Base-by-base conservation (phyloP, 2,329 filamentous ascomycete genomes). In the Sporothrix brasiliensis region DNA sequence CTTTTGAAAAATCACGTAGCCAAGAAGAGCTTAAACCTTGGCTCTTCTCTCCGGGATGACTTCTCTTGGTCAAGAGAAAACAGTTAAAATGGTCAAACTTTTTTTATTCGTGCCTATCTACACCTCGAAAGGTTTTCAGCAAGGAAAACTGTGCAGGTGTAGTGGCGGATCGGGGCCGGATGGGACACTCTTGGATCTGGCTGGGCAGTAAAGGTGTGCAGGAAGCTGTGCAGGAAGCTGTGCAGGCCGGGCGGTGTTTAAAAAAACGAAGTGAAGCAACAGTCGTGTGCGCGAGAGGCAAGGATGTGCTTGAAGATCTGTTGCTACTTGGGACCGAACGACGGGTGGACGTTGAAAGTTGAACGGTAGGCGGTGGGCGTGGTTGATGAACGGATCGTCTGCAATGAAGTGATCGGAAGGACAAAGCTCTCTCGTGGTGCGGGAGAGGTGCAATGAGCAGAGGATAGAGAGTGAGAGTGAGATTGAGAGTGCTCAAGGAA, bases 121-220 rank as follows among this genome's bases (percentile, higher is more conserved):
- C 91, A 94, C 92, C 92, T 79, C 73, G 89, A 86, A 84, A 87
- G 87, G 88, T 86, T 89, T 90, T 91, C 90, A 86, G 86, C 83
- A 92, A 93, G 85, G 93, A 94, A 94, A 93, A 91, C 63, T 89
- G 92, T 71, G 92, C 90, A 93, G 91, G 91, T 94, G 91, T 83
- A 87, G 85, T 86, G 85, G 81, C 80, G 82, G 79, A 79, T 81
- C 80, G 80, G 81, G 73, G 61, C 52, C 69, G 69, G 72, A 27
- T 66, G 54, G 65, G 54, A 68, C 60, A 66, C 34, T 61, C 34
- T 69, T 72, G 67, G 34, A 30, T 69, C 66, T 70, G 70, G 63
- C 61, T 74, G 69, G 72, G 67, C 53, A 21, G 56, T 49, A 49
- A 39, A 39, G 54, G 30, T 56, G 61, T 65, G 61, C 61, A 68